Evolutionary conservation across 257 asterid species (phyloP), one percentile per base, ranked within the genome.

Genomic region (Solanum pinnatisectum): DNA sequence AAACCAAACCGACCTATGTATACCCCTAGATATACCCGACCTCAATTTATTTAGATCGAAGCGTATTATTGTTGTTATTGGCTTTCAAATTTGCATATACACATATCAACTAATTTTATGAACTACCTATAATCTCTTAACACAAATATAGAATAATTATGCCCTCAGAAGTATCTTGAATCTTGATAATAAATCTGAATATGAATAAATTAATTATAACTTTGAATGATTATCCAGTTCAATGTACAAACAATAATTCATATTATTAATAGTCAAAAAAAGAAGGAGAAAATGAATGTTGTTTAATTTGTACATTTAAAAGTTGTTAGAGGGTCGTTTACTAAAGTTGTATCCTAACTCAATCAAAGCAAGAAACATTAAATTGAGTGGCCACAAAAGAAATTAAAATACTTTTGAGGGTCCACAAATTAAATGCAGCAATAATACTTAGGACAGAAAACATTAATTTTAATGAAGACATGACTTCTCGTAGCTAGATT

Each of bases 341-440:
- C 42, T 81, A 49, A 46, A 25, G 12, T 76, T 39, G 8, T 40
- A 79, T 42, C 84, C 84, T 25, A 14, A 25, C 63, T 78, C 27
- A 25, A 16, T 44, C 27, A 46, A 81, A 46, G n/a, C 65, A 6
- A 81, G 9, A 63, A 32, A 81, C 85, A 81, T 44, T 82, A 32
- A 82, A 49, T 82, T 49, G 30, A 49, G 44, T 39, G 85, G 68
- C 70, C 68, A 81, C 70, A 49, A 81, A 46, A 81, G 30, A 73
- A 73, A 74, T 35, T 18, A 44, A 32, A 78, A 86, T 63, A 79
- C n/a, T 59, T 59, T 85, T 74, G 59, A 40, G 90, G 89, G 82
- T 72, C 86, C 90, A 86, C 81, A 12, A 23, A 65, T 40, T 90
- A 59, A 88, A 79, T 87, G 88, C 85, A 71, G 88, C 83, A 82